Evolutionary conservation across 306 rosid genomes (phyloP), one percentile per base, ranked within the genome.

Genomic region (Canavalia gladiata): DNA sequence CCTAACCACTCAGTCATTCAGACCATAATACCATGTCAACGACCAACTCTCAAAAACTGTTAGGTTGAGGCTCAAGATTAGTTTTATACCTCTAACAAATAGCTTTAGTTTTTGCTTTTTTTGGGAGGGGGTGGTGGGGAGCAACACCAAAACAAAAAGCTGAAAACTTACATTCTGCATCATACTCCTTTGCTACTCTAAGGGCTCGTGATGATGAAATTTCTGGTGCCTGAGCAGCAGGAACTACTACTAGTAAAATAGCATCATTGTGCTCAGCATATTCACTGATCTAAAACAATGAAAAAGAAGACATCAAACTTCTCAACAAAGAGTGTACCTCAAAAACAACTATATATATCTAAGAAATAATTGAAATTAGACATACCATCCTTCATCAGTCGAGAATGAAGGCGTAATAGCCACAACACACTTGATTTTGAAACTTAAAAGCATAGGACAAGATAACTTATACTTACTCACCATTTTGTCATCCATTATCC

Each of bases 211-310:
- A 91, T 46, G 99, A 90, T 83, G 94, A 92, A 75, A 95, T 89
- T 86, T 95, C 98, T 56, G 92, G 91, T 57, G 93, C 99, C 85
- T 95, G 99, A 49, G 97, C 83, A 3, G 98, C 99, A 81, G 99
- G 98, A 72, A 95, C 81, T 72, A 95, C 85, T 47, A 95, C 91
- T 11, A 95, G 87, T 84, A 95, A 84, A 84, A 95, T 89, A 59
- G 99, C 94, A 85, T 95, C 98, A 47, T 89, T 95, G 93, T 93
- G 99, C 77, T 95, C 97, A 25, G 87, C 91, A 87, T 91, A 95
- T 88, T 93, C 94, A 85, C 98, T 83, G 81, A 91, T 92, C 99
- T 95, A 73, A 63, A 79, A 60, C 43, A 42, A 72, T 57, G 58
- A 63, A 68, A 55, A 77, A 66, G n/a, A 83, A 84, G 78, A 75